phyloP scores from a whole-genome alignment of 495 filamentous ascomycete species.

The Friedmanniomyces endolithicus region DNA sequence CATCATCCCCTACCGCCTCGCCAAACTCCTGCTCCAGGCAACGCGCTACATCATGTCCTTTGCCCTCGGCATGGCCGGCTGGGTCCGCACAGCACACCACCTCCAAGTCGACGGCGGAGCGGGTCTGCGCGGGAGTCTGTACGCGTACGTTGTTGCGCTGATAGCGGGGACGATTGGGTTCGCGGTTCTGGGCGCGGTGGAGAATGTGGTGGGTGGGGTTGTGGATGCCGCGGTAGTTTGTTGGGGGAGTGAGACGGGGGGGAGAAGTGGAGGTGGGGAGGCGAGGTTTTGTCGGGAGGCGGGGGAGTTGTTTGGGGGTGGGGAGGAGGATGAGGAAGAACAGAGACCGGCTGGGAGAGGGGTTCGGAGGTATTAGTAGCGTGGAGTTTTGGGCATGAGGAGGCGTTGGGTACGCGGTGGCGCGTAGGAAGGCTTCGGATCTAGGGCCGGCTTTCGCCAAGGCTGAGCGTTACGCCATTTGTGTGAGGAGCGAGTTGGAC shows the following conservation, averaged over 20 bases:
- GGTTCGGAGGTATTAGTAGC: neutral
- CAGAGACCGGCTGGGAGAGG: neutral
- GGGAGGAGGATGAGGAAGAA: conserved; percentile 32
- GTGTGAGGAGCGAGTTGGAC: no score
- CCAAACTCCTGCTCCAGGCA: conserved; percentile 83
- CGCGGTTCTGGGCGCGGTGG: conserved; percentile 89
- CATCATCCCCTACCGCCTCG: conserved; percentile 66
- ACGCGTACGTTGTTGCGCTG: conserved; percentile 87
- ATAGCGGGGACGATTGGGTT: conserved; percentile 89
- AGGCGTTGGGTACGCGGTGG: no score
- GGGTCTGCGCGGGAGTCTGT: conserved; percentile 62
- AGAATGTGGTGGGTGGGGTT: conserved; percentile 81
- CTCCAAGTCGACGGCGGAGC: conserved; percentile 39
- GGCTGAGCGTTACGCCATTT: no score
- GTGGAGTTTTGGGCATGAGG: neutral
- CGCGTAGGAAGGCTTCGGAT: no score
- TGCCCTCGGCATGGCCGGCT: conserved; percentile 85
- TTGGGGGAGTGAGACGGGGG: conserved; percentile 77
- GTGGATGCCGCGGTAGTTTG: conserved; percentile 87
- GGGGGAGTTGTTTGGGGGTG: conserved; percentile 66
- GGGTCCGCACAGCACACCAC: conserved; percentile 81
- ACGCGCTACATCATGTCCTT: conserved; percentile 80
- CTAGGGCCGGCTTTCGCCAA: no score
- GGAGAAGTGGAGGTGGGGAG: conserved; percentile 42
- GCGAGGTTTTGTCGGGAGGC: conserved; percentile 79